Evolutionary conservation across 495 filamentous ascomycete genomes (phyloP), one percentile per base, ranked within the genome.

Genomic region (Penicillium lagena): DNA sequence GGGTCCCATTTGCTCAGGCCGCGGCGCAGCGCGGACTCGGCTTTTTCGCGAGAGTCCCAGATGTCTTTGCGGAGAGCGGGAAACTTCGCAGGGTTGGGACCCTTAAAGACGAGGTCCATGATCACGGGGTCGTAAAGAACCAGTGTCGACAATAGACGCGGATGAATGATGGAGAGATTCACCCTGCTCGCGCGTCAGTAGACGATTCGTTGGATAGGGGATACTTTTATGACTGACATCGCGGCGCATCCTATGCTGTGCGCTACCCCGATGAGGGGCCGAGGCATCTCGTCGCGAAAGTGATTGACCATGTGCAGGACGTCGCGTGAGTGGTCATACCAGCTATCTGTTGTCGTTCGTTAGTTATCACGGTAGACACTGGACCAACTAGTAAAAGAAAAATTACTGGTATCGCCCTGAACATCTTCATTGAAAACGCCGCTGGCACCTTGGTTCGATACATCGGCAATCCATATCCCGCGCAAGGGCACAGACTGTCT

Each of bases 261-360:
- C 12, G 80, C 89, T 1, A 95, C 58, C 12, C 87, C 88, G 42
- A 91, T 63, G 8, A 93, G 58, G 1, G 89, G 88, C 5, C 83
- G 79, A 4, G 82, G 77, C 79, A 94, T 89, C 39, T 81, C 52
- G 3, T 65, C 54, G 13, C 83, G 82, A 62, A 90, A 87, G 32
- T 72, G 70, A 64, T 91, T 90, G 57, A 87, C 65, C 68, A 91
- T 76, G 52, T 83, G 75, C 11, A 88, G 68, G 1, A 94, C 71
- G 64, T 95, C 89, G 32, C 89, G 78, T 12, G 82, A 62, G 59
- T 90, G 78, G 62, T 93, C 89, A 37, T 75, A 67, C 87, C 86
- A 90, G 40, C 61, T 70, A 2, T 81, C 79, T 81, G 42, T 12
- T 27, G 22, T 12, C 6, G 37, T 6, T 22, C 2, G 32, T 43